A percentile compares a stretch with the other conserved stretches of the same genome.
phyloP scores from a whole-genome alignment of 169 alveolate species.

The Cryptosporidium canis region DNA sequence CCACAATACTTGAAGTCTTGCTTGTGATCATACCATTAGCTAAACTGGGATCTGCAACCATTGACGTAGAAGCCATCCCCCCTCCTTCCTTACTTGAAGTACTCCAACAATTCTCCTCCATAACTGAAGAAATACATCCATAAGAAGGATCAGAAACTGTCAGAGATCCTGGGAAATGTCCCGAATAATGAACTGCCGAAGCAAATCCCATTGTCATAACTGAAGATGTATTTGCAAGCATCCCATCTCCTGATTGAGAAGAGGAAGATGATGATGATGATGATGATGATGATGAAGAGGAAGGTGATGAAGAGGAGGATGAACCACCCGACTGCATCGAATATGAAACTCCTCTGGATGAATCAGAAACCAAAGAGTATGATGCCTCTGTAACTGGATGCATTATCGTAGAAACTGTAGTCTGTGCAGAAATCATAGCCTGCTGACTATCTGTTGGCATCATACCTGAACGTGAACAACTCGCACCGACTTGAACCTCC shows the following conservation, averaged over 20 bases:
- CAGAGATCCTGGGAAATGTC: not conserved
- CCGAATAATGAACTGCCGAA: not conserved
- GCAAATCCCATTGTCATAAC: not conserved
- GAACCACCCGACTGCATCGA: not conserved
- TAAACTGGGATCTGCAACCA: not conserved
- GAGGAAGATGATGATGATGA: not conserved
- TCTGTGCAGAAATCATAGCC: not conserved
- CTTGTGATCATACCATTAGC: not conserved
- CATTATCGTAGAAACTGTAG: not conserved
- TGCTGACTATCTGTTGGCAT: slow-evolving; percentile 13
- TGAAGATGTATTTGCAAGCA: not conserved
- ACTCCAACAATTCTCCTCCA: slow-evolving; percentile 14
- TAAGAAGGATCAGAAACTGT: not conserved
- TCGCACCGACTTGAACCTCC: slow-evolving; percentile 13
- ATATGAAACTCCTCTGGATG: not conserved
- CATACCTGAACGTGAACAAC: not conserved
- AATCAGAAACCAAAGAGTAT: not conserved
- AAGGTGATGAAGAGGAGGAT: not conserved
- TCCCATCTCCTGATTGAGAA: not conserved
- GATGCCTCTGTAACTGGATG: not conserved
- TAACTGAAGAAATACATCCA: slow-evolving; percentile 9
- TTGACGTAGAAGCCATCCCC: not conserved
- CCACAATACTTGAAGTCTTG: not conserved
- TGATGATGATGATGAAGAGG: not conserved
- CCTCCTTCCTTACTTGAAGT: not conserved